These are phyloP conservation scores for Corylus americana DNA, from an alignment of 306 rosid species.

Conservation along the genomic window DNA sequence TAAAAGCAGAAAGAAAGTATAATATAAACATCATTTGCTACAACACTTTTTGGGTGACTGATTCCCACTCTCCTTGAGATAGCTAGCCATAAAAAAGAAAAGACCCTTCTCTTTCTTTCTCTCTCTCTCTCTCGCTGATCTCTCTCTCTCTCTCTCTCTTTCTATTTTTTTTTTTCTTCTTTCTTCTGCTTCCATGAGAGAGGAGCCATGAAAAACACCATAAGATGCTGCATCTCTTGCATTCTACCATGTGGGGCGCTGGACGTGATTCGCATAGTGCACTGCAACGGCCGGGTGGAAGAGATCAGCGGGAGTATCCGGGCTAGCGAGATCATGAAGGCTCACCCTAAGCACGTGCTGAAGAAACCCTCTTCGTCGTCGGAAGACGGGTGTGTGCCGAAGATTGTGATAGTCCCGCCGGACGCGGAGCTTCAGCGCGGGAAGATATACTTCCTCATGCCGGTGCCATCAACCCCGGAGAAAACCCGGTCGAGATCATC, in stretches of 20 bases:
- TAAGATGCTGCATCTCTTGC: slow-evolving; percentile 95
- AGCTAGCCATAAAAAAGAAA: slow-evolving; percentile 18
- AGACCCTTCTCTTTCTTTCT: background rate
- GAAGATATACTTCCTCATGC: slow-evolving; percentile 98
- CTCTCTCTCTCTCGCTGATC: background rate
- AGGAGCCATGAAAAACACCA: slow-evolving; percentile 64
- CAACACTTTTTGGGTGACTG: slow-evolving; percentile 34
- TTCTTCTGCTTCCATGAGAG: background rate
- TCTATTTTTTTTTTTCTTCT: slow-evolving; percentile 17
- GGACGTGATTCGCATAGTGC: slow-evolving; percentile 89
- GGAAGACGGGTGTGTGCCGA: slow-evolving; percentile 52
- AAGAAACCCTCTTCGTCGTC: slow-evolving; percentile 78
- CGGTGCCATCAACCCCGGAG: slow-evolving; percentile 42
- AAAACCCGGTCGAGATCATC: slow-evolving; percentile 31
- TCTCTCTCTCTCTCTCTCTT: background rate
- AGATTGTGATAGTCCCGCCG: slow-evolving; percentile 84
- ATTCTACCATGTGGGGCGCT: slow-evolving; percentile 92
- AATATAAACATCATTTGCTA: slow-evolving; percentile 30
- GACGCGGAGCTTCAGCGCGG: slow-evolving; percentile 92
- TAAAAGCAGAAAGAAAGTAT: background rate
- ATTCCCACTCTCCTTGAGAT: slow-evolving; percentile 38
- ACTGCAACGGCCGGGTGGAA: slow-evolving; percentile 77
- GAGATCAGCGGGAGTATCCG: slow-evolving; percentile 73
- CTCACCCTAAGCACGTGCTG: slow-evolving; percentile 82
- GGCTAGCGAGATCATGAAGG: slow-evolving; percentile 86